Percentiles rank a stretch among this genome's conserved stretches.
Conservation (phyloP, 345 rosid species). For the Gossypium ekmanianum region DNA sequence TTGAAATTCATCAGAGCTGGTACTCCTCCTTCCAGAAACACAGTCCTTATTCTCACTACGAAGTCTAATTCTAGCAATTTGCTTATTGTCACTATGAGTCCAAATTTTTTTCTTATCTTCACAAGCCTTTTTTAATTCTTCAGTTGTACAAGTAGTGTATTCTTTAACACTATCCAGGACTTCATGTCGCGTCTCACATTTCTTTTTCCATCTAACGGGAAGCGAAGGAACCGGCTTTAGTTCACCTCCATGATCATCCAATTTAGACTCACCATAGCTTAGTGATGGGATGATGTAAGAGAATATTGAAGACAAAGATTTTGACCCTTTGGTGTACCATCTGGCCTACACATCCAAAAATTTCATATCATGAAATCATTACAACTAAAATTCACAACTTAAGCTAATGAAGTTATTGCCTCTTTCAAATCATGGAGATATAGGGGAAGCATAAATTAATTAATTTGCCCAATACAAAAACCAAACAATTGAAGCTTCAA, state of each 20-base stretch:
- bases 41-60: slow-evolving; percentile 13
- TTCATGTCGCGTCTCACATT: slow-evolving; percentile 28
- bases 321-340: slow-evolving; percentile 39
- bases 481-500: slow-evolving; percentile 5
- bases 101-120: slow-evolving; percentile 11
- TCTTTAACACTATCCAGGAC: slow-evolving; percentile 25
- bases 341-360: slow-evolving; percentile 60
- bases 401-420: background rate
- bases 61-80: background rate
- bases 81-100: slow-evolving; percentile 16
- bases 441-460: background rate
- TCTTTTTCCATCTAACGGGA: slow-evolving; percentile 40
- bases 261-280: slow-evolving; percentile 36
- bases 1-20: slow-evolving; percentile 39
- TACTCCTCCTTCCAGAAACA: slow-evolving; percentile 34
- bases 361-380: slow-evolving; percentile 22
- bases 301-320: slow-evolving; percentile 44
- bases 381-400: slow-evolving; percentile 4
- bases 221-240: slow-evolving; percentile 37
- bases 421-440: background rate
- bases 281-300: slow-evolving; percentile 33
- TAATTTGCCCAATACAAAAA: background rate
- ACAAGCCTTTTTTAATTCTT: slow-evolving; percentile 11
- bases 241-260: slow-evolving; percentile 34
- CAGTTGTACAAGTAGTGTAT: slow-evolving; percentile 16